phyloP scores from a whole-genome alignment of 2,329 filamentous ascomycete species.

The Hymenoscyphus fraxineus region DNA sequence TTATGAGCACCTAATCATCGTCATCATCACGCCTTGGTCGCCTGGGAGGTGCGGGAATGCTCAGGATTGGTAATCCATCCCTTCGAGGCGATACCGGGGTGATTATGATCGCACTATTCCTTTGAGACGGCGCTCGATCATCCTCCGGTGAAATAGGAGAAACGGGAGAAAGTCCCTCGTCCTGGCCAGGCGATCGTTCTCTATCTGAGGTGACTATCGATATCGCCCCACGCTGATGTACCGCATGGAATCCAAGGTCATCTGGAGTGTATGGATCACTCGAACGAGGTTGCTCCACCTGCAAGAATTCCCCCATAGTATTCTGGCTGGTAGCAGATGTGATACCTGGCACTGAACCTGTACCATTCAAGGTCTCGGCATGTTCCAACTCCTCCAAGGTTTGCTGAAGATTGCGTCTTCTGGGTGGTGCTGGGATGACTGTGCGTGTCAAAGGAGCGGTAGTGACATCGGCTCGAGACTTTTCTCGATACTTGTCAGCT shows the following conservation, averaged over 20 bases:
- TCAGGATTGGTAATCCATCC: constrained; percentile 26
- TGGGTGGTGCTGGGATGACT: constrained; percentile 58
- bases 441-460: constrained; percentile 55
- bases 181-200: constrained; percentile 17
- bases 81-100: constrained; percentile 20
- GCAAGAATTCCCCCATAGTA: neutral
- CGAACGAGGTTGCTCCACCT: constrained; percentile 13
- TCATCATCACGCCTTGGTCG: constrained; percentile 21
- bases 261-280: constrained; percentile 31
- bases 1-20: neutral
- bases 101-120: constrained; percentile 16
- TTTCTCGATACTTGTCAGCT: constrained; percentile 57
- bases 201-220: constrained; percentile 25
- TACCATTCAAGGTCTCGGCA: constrained; percentile 12
- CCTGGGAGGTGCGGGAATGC: constrained; percentile 32
- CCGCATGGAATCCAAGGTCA: constrained; percentile 23
- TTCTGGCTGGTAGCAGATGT: neutral
- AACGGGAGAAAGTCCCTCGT: constrained; percentile 8
- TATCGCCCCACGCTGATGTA: constrained; percentile 30
- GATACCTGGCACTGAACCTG: neutral
- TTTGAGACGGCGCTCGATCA: constrained; percentile 13
- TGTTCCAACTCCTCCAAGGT: constrained; percentile 47
- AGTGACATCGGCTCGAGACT: constrained; percentile 50
- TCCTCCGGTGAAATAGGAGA: constrained; percentile 13
- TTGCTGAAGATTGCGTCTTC: constrained; percentile 54